Percentiles rank a stretch among this genome's conserved stretches.
Conservation (phyloP, 805 yeast genomes). For the Maudiozyma pseudohumilis region DNA sequence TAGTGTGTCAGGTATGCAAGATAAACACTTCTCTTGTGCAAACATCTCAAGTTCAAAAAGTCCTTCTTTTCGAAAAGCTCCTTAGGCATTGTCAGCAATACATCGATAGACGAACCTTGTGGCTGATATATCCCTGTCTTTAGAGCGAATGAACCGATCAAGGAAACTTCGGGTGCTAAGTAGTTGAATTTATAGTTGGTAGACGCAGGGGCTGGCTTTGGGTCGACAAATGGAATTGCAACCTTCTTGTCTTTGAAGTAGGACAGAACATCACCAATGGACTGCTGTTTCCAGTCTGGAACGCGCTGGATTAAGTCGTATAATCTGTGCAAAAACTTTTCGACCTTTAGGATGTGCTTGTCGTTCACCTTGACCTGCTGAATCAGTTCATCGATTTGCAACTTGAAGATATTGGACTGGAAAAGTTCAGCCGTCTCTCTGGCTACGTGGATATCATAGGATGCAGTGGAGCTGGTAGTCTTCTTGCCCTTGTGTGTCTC, state of each 20-base stretch:
- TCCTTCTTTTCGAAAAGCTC: slow-evolving; percentile 75
- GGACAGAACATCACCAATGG: slow-evolving; percentile 50
- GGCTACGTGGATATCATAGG: slow-evolving; percentile 84
- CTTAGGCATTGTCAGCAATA: slow-evolving; percentile 74
- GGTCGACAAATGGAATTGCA: slow-evolving; percentile 80
- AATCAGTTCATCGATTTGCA: slow-evolving; percentile 86
- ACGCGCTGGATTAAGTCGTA: slow-evolving; percentile 58
- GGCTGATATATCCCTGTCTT: slow-evolving; percentile 67
- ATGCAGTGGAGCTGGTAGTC: slow-evolving; percentile 22
- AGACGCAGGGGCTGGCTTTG: slow-evolving; percentile 53
- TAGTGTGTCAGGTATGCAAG: slow-evolving; percentile 67
- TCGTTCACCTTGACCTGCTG: slow-evolving; percentile 73
- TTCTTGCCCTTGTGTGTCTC: slow-evolving; percentile 7
- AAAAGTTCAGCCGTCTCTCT: slow-evolving; percentile 90
- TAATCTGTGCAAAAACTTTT: slow-evolving; percentile 63
- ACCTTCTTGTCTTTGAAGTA: slow-evolving; percentile 44
- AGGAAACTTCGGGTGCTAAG: slow-evolving; percentile 59
- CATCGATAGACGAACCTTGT: slow-evolving; percentile 61
- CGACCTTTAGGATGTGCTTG: slow-evolving; percentile 52
- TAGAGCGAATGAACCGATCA: slow-evolving; percentile 84
- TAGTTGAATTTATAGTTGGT: slow-evolving; percentile 65
- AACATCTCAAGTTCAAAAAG: slow-evolving; percentile 77
- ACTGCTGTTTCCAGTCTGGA: slow-evolving; percentile 43
- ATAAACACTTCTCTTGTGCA: slow-evolving; percentile 84
- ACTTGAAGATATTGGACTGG: slow-evolving; percentile 89